These are phyloP conservation scores for Rubia balearica DNA, from an alignment of 305 asterid species.

Conservation along the genomic window DNA sequence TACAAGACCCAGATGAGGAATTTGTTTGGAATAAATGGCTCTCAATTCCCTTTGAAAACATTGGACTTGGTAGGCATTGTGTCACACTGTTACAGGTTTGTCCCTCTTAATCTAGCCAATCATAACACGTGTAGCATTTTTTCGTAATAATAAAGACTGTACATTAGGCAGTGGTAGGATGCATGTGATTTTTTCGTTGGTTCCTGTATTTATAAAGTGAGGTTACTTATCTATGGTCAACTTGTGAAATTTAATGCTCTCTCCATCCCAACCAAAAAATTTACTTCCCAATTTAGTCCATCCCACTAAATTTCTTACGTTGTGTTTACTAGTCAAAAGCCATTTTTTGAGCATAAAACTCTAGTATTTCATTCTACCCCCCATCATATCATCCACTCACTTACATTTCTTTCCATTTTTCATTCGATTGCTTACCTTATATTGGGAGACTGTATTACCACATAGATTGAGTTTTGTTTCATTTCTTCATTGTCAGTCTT, in stretches of 20 bases:
- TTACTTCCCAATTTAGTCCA: background rate
- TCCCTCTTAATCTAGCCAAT: conserved; percentile 15
- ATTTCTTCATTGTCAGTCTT: background rate
- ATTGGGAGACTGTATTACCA: no score
- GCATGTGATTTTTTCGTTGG: background rate
- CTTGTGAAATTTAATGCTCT: background rate
- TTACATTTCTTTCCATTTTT: no score
- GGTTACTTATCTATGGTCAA: background rate
- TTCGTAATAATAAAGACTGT: background rate
- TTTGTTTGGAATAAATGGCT: conserved; percentile 98
- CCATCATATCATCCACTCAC: no score
- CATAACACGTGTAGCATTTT: background rate
- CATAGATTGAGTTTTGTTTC: background rate
- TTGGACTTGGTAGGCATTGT: conserved; percentile 90
- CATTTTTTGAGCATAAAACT: background rate
- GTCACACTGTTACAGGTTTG: conserved; percentile 84
- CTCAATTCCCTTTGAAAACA: conserved; percentile 68
- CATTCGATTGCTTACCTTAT: no score
- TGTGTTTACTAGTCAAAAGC: background rate
- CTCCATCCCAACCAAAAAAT: background rate
- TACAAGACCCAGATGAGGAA: conserved; percentile 80
- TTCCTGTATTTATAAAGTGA: background rate
- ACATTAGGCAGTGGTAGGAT: background rate
- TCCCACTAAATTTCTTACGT: background rate
- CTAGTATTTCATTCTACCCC: background rate